phyloP scores from a whole-genome alignment of 2,329 filamentous ascomycete genomes.

The Allantophomopsis lycopodina region DNA sequence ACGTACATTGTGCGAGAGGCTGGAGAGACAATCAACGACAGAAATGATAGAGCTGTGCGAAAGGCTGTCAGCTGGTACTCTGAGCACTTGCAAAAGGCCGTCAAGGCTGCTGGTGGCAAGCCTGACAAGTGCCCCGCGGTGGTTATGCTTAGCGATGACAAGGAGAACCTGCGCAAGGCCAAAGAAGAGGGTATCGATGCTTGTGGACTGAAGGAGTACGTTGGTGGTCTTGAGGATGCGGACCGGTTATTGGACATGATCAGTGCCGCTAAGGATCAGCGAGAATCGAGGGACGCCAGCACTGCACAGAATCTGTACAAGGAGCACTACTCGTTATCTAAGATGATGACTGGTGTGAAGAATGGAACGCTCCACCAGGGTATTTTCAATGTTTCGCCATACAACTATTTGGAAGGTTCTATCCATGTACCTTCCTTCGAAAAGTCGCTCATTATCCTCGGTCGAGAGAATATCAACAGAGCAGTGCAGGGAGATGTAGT shows the following conservation, averaged over 20 bases:
- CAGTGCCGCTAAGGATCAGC: slow-evolving; percentile 59
- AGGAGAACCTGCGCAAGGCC: slow-evolving; percentile 73
- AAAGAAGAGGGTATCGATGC: slow-evolving; percentile 61
- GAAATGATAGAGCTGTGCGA: slow-evolving; percentile 86
- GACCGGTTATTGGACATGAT: slow-evolving; percentile 90
- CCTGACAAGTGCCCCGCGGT: slow-evolving; percentile 54
- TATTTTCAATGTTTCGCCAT: slow-evolving; percentile 89
- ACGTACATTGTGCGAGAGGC: slow-evolving; percentile 66
- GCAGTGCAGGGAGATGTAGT: slow-evolving; percentile 86
- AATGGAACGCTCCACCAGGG: slow-evolving; percentile 84
- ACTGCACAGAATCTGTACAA: slow-evolving; percentile 62
- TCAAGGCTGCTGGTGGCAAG: slow-evolving; percentile 34
- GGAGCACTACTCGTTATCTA: slow-evolving; percentile 80
- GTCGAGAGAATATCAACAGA: slow-evolving; percentile 91
- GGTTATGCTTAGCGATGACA: slow-evolving; percentile 90
- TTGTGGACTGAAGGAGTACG: slow-evolving; percentile 60
- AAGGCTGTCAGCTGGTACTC: slow-evolving; percentile 82
- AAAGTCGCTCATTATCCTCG: slow-evolving; percentile 75
- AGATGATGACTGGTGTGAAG: slow-evolving; percentile 88
- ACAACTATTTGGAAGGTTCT: slow-evolving; percentile 93
- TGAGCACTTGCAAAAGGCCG: slow-evolving; percentile 57
- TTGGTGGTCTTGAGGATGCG: slow-evolving; percentile 70
- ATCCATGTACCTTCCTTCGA: slow-evolving; percentile 85
- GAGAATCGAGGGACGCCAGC: slow-evolving; percentile 49
- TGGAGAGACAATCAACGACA: slow-evolving; percentile 86